phyloP scores from a whole-genome alignment of 768 basidiomycete species.

The Trametes cubensis region DNA sequence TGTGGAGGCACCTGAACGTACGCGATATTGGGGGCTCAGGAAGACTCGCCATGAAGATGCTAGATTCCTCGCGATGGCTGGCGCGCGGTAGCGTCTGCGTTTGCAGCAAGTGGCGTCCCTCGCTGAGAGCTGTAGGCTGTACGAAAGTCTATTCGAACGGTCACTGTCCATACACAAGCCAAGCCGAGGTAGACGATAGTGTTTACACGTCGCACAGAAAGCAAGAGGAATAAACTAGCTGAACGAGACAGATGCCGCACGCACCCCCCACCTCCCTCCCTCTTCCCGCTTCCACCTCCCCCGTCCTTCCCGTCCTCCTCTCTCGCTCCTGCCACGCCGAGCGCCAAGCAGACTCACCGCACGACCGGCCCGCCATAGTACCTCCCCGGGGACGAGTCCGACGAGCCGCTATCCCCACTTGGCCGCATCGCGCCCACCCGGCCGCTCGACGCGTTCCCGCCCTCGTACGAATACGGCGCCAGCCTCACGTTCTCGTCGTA shows the following conservation, averaged over 20 bases:
- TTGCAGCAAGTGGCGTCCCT: no score
- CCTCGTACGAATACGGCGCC: conserved; percentile 39
- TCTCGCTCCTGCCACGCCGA: neutral
- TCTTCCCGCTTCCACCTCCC: no score
- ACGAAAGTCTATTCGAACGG: neutral
- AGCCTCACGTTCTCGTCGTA: conserved; percentile 47
- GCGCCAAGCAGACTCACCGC: conserved; percentile 7
- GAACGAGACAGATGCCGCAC: neutral
- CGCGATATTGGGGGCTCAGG: conserved; percentile 14
- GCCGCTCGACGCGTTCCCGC: conserved; percentile 9
- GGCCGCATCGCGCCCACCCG: conserved; percentile 1
- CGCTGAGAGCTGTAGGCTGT: no score
- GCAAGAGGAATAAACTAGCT: conserved; percentile 1
- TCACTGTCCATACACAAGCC: conserved; percentile 4
- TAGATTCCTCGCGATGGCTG: no score
- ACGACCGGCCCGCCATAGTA: conserved; percentile 8
- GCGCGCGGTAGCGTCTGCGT: no score
- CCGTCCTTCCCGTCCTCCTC: neutral
- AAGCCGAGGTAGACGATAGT: neutral
- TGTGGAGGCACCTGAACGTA: conserved; percentile 3
- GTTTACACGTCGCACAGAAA: conserved; percentile 1
- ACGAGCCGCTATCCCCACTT: conserved; percentile 12
- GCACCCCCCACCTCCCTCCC: neutral
- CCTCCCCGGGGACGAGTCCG: conserved; percentile 12
- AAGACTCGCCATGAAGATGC: neutral